Evolutionary conservation across 2,329 filamentous ascomycete species (phyloP).

Genomic region (Chaetomiaceae sp.): DNA sequence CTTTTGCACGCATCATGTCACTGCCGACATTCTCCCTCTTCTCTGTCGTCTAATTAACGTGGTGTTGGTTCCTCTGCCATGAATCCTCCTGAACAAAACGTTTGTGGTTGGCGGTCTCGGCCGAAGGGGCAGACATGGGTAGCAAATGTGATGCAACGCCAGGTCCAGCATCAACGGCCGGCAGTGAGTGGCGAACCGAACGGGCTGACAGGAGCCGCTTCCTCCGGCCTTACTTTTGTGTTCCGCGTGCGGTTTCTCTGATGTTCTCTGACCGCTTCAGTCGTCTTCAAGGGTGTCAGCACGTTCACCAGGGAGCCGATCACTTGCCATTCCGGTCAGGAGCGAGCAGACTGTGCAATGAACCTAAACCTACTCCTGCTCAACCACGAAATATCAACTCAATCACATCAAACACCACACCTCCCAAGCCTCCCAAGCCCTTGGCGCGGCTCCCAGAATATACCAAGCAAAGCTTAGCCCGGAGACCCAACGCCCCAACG

Average conservation of each 20-base stretch:
- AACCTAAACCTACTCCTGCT: too few species aligned
- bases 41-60: neutral
- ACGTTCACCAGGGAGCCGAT: too few species aligned
- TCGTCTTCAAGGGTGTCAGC: too few species aligned
- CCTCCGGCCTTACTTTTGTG: neutral
- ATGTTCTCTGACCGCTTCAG: too few species aligned
- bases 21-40: too few species aligned
- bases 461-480: conserved; percentile 13
- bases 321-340: too few species aligned
- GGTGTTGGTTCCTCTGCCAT: too few species aligned
- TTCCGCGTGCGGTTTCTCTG: neutral
- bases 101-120: neutral
- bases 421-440: conserved; percentile 10
- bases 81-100: neutral
- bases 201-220: neutral
- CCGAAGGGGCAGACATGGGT: neutral
- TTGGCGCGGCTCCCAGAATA: conserved; percentile 11
- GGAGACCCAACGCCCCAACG: neutral
- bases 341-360: too few species aligned
- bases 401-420: neutral
- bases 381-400: neutral
- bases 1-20: too few species aligned
- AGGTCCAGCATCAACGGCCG: neutral
- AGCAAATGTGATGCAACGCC: neutral
- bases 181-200: neutral